Percentiles rank a stretch among this genome's conserved stretches.
These are phyloP conservation scores for Fusarium heterosporum DNA, from an alignment of 2,329 filamentous ascomycete genomes.

Conservation along the genomic window DNA sequence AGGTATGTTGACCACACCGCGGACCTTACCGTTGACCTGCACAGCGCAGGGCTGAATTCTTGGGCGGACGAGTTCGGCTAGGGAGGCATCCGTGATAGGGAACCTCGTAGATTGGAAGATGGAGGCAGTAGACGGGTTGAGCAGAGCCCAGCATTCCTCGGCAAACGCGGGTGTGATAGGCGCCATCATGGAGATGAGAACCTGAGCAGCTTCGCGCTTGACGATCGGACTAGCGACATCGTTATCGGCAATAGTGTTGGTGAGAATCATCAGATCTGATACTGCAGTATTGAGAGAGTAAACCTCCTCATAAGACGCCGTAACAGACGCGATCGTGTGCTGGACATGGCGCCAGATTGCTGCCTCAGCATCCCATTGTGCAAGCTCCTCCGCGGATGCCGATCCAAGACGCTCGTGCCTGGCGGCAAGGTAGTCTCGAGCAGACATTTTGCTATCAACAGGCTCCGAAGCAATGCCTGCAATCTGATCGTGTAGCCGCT, in stretches of 20 bases:
- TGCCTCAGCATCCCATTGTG: conserved; percentile 60
- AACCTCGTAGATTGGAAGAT: conserved; percentile 66
- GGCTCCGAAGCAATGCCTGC: conserved; percentile 37
- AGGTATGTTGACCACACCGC: conserved; percentile 74
- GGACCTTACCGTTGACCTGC: conserved; percentile 83
- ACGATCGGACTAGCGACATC: conserved; percentile 56
- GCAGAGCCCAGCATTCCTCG: conserved; percentile 80
- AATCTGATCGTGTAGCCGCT: conserved; percentile 72
- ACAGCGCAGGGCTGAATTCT: conserved; percentile 71
- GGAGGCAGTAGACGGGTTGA: conserved; percentile 57
- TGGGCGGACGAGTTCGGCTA: conserved; percentile 62
- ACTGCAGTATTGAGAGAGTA: conserved; percentile 86
- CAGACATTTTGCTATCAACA: conserved; percentile 21
- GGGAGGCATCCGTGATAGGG: conserved; percentile 65
- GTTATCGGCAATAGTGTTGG: conserved; percentile 72
- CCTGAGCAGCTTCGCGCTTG: conserved; percentile 61
- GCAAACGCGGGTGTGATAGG: conserved; percentile 84
- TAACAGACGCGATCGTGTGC: conserved; percentile 73
- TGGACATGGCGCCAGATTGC: conserved; percentile 75
- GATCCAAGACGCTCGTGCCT: conserved; percentile 47
- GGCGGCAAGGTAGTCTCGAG: conserved; percentile 54
- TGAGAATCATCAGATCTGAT: conserved; percentile 84
- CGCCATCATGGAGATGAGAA: conserved; percentile 77
- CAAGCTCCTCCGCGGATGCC: conserved; percentile 50
- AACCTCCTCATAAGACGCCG: conserved; percentile 74